phyloP scores from a whole-genome alignment of 805 yeast species.

The Yamadazyma kitorensis region DNA sequence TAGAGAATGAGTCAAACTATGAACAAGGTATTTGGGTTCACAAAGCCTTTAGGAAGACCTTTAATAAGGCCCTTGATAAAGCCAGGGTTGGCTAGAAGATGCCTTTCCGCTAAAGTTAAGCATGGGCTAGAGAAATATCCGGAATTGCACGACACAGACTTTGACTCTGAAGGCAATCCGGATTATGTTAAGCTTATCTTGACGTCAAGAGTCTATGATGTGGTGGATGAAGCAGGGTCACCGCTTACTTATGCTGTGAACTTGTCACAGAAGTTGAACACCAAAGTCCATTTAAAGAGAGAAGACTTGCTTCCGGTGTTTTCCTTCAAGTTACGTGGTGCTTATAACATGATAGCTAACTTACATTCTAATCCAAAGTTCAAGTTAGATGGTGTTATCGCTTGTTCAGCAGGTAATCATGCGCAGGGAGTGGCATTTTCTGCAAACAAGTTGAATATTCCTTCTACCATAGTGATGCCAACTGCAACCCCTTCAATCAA shows the following conservation, averaged over 20 bases:
- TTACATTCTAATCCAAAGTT: slow-evolving; percentile 55
- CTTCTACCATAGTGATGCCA: slow-evolving; percentile 98
- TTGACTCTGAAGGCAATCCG: slow-evolving; percentile 64
- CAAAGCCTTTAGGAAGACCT: background rate
- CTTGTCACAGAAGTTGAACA: slow-evolving; percentile 68
- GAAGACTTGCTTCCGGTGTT: slow-evolving; percentile 95
- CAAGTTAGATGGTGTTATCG: slow-evolving; percentile 83
- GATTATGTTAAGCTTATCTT: slow-evolving; percentile 89
- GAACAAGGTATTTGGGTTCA: background rate
- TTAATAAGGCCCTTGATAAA: background rate
- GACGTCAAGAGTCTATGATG: slow-evolving; percentile 93
- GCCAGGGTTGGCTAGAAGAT: background rate
- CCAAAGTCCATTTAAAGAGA: slow-evolving; percentile 77
- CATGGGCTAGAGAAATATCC: slow-evolving; percentile 35
- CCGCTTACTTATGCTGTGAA: slow-evolving; percentile 77
- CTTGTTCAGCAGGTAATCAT: slow-evolving; percentile 98
- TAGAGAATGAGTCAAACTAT: no score
- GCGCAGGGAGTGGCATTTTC: slow-evolving; percentile 98
- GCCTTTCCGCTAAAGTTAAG: background rate
- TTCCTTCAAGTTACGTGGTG: slow-evolving; percentile 95
- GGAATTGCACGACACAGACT: slow-evolving; percentile 48
- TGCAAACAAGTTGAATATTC: slow-evolving; percentile 79
- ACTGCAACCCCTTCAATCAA: slow-evolving; percentile 94
- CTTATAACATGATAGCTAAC: slow-evolving; percentile 95
- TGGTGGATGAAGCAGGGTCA: slow-evolving; percentile 71